A percentile compares a stretch with the other conserved stretches of the same genome.
Conservation (phyloP, 257 asterid genomes). For the Echium plantagineum region DNA sequence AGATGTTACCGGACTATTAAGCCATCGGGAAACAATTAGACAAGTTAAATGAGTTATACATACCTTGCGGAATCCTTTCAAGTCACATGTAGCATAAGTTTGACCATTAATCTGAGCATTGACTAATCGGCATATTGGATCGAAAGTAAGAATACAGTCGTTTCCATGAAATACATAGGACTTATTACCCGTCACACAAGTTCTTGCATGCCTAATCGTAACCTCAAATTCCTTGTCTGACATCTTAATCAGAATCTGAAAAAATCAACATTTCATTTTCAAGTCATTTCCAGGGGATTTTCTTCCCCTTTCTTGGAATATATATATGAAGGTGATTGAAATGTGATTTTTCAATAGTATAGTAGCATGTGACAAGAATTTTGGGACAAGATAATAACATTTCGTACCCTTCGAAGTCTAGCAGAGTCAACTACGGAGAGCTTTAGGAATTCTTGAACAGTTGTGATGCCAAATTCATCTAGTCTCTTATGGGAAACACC, state of each 20-base stretch:
- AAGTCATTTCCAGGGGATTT: background rate
- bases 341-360: background rate
- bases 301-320: background rate
- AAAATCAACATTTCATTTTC: background rate
- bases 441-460: slow-evolving; percentile 58
- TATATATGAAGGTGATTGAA: no score
- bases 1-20: no score
- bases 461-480: slow-evolving; percentile 24
- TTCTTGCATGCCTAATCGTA: slow-evolving; percentile 45
- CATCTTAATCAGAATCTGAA: slow-evolving; percentile 48
- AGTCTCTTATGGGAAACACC: slow-evolving; percentile 54
- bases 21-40: no score
- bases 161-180: slow-evolving; percentile 25
- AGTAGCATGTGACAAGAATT: background rate
- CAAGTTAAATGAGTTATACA: background rate
- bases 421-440: slow-evolving; percentile 23
- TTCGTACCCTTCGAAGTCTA: slow-evolving; percentile 43
- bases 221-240: slow-evolving; percentile 60
- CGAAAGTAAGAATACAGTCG: slow-evolving; percentile 20
- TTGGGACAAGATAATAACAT: background rate
- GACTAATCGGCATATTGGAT: slow-evolving; percentile 45
- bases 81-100: slow-evolving; percentile 13
- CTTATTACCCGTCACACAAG: slow-evolving; percentile 43
- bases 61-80: slow-evolving; percentile 25
- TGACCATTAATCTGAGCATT: slow-evolving; percentile 28